Percentiles rank a stretch among this genome's conserved stretches.
Conservation (phyloP, 371 early-diverging fungal species). For the Syncephalis plumigaleata region DNA sequence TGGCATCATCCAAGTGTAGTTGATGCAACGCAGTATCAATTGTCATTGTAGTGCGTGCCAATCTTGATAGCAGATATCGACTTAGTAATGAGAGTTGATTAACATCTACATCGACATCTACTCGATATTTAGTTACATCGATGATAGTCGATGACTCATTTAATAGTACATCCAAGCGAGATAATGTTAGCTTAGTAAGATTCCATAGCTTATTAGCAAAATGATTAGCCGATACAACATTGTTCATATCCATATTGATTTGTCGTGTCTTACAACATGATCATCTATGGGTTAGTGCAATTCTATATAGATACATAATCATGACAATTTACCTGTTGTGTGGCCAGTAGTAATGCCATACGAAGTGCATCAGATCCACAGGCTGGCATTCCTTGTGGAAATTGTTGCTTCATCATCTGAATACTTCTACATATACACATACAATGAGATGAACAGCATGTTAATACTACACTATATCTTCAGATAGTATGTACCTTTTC, state of each 20-base stretch:
- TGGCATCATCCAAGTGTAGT: slow-evolving; percentile 69
- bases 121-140: neutral
- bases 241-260: slow-evolving; percentile 92
- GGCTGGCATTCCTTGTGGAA: slow-evolving; percentile 85
- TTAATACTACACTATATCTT: no score
- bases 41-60: slow-evolving; percentile 47
- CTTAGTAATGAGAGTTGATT: slow-evolving; percentile 46
- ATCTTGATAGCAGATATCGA: slow-evolving; percentile 68
- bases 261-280: slow-evolving; percentile 41
- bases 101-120: neutral
- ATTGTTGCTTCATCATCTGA: slow-evolving; percentile 59
- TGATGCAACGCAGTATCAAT: slow-evolving; percentile 45
- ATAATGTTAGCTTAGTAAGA: slow-evolving; percentile 55
- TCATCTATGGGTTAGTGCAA: neutral
- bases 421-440: slow-evolving; percentile 21
- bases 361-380: slow-evolving; percentile 97
- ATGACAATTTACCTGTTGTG: slow-evolving; percentile 35
- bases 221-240: slow-evolving; percentile 79
- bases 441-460: no score
- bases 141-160: neutral
- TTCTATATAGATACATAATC: neutral
- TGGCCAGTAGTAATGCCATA: slow-evolving; percentile 76
- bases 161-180: slow-evolving; percentile 20
- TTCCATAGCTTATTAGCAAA: slow-evolving; percentile 99
- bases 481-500: slow-evolving; percentile 17